phyloP scores from a whole-genome alignment of 768 basidiomycete species.

The Hygrophoropsis aurantiaca region DNA sequence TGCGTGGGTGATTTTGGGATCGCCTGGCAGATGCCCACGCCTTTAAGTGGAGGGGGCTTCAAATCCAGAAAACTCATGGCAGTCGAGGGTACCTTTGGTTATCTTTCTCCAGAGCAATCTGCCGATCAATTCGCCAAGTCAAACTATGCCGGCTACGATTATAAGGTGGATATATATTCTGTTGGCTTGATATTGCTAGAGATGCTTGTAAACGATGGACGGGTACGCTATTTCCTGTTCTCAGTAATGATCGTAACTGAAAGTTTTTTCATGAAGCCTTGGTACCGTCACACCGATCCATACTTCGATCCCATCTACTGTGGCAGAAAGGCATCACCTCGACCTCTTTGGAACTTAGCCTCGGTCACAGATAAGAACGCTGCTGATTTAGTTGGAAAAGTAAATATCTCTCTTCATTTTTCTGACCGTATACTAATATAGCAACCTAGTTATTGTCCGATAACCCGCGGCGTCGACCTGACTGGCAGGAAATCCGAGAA shows the following conservation, averaged over 20 bases:
- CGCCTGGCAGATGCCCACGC: not conserved
- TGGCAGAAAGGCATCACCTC: not conserved
- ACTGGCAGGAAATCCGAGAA: not conserved
- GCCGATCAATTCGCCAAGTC: too few species aligned
- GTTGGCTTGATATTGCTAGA: constrained; percentile 10
- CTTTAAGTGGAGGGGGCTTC: too few species aligned
- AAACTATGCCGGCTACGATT: not conserved
- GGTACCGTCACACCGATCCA: not conserved
- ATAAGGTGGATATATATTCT: constrained; percentile 10
- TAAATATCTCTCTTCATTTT: not conserved
- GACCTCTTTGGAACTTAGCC: not conserved
- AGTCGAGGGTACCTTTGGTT: not conserved
- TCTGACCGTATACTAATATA: not conserved
- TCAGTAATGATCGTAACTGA: not conserved
- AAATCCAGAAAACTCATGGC: not conserved
- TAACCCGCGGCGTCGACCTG: not conserved
- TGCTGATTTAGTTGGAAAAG: not conserved
- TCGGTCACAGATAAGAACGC: not conserved
- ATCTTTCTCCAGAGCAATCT: constrained; percentile 7
- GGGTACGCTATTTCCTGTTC: constrained; percentile 7
- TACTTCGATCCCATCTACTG: not conserved
- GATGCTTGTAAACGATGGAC: constrained; percentile 8
- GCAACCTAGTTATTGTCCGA: not conserved
- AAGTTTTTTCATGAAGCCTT: not conserved
- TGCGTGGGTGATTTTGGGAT: constrained; percentile 16